Evolutionary conservation across 805 yeast species (phyloP).

Genomic region (Brettanomyces custersianus): DNA sequence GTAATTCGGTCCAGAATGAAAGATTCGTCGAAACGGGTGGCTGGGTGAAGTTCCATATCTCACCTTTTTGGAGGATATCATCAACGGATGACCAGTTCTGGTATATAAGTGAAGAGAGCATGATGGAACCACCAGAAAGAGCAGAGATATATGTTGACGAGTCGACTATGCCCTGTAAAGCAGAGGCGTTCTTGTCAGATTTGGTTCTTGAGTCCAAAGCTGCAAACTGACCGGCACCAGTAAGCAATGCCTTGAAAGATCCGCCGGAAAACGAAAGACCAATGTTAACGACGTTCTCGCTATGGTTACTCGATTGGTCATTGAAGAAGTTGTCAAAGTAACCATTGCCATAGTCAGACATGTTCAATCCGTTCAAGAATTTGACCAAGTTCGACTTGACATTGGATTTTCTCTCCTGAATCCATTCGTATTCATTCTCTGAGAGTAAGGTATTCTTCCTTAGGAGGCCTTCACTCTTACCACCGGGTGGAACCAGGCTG

Average conservation of each 20-base stretch:
- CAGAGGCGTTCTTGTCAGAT: slow-evolving; percentile 32
- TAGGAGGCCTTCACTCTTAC: slow-evolving; percentile 10
- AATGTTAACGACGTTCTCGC: slow-evolving; percentile 31
- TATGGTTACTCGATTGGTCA: slow-evolving; percentile 11
- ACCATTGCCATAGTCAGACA: slow-evolving; percentile 33
- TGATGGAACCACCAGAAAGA: slow-evolving; percentile 74
- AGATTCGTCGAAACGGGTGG: slow-evolving; percentile 46
- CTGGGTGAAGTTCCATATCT: slow-evolving; percentile 59
- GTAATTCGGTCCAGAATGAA: slow-evolving; percentile 39
- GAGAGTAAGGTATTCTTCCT: slow-evolving; percentile 42
- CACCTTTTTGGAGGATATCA: slow-evolving; percentile 32
- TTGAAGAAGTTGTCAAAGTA: slow-evolving; percentile 29
- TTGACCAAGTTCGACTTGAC: slow-evolving; percentile 33
- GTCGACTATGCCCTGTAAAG: slow-evolving; percentile 53
- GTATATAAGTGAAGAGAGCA: slow-evolving; percentile 54
- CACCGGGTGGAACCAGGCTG: slow-evolving; percentile 7
- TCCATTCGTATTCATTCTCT: slow-evolving; percentile 42
- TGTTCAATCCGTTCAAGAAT: slow-evolving; percentile 35
- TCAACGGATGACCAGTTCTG: slow-evolving; percentile 66
- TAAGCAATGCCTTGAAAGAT: slow-evolving; percentile 76
- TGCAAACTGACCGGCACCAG: slow-evolving; percentile 75
- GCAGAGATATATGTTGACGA: slow-evolving; percentile 64
- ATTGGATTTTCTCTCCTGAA: slow-evolving; percentile 33
- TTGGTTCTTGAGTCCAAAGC: slow-evolving; percentile 58
- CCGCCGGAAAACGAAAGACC: slow-evolving; percentile 72